Evolutionary conservation across 108 stramenopile genomes (phyloP), one percentile per base, ranked within the genome.

Genomic region (Cyclotella baltica): DNA sequence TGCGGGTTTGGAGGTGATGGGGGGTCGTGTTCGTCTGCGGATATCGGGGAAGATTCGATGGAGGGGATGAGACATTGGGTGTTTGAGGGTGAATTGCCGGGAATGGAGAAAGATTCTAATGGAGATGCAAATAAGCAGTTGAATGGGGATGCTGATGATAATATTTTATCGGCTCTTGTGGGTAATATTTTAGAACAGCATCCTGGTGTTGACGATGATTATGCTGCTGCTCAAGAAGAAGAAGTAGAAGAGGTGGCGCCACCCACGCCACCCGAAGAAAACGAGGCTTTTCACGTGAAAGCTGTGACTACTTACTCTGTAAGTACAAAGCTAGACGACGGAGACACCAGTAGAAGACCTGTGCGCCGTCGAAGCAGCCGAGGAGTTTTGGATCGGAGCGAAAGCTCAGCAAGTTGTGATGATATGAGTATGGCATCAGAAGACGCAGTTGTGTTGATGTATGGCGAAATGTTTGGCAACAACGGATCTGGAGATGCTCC

Each of bases 391-490:
- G n/a, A 43, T 13, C 55, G 25, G 11, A 56, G 55, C 5, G 55
- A 27, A n/a, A 56, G 55, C 25, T 56, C 55, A 27, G 59, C 76
- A 28, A 56, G 23, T 11, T 25, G 23, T 23, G 20, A 27, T 27
- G 70, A 72, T 48, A 13, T 72, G 65, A 79, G 78, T 28, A 80
- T 80, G 66, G 37, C 73, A 22, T 80, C 80, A 0, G 80, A 80
- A 52, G 80, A 80, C 40, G 80, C 80, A 30, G 58, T 80, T 22
- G 80, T 80, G 18, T 68, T 80, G 29, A 80, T 80, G 80, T 29
- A 29, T n/a, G n/a, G n/a, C 0, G 67, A 80, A 37, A 0, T 50
- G 56, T 4, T 68, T 1, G 64, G 65, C 13, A 70, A 72, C 3
- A 62, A 64, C 10, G 40, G 38, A 22, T n/a, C 37, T 27, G 27